Conservation (phyloP, 768 basidiomycete genomes). For the Paxillus involutus region DNA sequence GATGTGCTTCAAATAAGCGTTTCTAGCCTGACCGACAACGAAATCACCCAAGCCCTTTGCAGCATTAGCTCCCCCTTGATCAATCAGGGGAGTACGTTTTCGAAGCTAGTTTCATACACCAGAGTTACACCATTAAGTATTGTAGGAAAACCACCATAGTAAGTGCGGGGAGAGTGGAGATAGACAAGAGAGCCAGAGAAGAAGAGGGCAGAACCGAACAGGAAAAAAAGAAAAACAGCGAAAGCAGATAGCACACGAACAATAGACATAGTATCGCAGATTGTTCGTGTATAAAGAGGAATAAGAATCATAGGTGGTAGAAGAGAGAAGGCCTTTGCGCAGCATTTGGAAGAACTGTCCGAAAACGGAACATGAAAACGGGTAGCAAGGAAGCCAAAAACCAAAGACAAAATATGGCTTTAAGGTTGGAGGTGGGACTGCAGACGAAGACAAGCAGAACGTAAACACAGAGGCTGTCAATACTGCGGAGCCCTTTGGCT, state of each 20-base stretch:
- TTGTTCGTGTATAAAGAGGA: slow-evolving; percentile 30
- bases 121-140: slow-evolving; percentile 13
- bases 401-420: neutral
- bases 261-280: neutral
- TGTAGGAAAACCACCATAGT: slow-evolving; percentile 16
- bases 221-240: neutral
- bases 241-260: slow-evolving; percentile 13
- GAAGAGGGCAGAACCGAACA: neutral
- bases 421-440: neutral
- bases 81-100: neutral
- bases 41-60: no score
- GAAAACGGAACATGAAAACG: neutral
- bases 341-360: slow-evolving; percentile 17
- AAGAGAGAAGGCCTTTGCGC: slow-evolving; percentile 8
- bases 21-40: no score
- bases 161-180: neutral
- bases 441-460: neutral
- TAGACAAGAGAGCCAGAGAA: neutral
- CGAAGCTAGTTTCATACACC: neutral
- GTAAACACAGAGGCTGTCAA: slow-evolving; percentile 6
- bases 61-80: no score
- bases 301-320: slow-evolving; percentile 26
- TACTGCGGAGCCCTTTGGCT: slow-evolving; percentile 24
- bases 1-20: no score
- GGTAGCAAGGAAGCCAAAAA: neutral